Evolutionary conservation across 306 rosid species (phyloP), one percentile per base, ranked within the genome.

Genomic region (Astragalus membranaceus): DNA sequence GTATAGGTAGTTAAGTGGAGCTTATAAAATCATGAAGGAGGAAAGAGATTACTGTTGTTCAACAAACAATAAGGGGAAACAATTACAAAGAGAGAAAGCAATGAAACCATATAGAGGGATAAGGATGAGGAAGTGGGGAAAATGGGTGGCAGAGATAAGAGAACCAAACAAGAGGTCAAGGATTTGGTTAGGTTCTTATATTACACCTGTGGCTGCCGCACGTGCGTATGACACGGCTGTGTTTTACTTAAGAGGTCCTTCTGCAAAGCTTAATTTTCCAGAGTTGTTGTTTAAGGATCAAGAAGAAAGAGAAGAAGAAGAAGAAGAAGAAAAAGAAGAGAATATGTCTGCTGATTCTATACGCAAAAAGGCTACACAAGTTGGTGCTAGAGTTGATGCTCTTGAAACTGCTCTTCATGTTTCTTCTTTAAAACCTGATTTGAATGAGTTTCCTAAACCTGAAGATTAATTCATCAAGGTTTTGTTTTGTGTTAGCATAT

Each of bases 91-190:
- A 66, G 92, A 78, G 52, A 90, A 87, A 76, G 15, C 30, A 5
- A 70, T 44, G 60, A 71, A 71, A 72, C 95, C 86, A 0, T 94
- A 91, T 72, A 79, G 95, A 73, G 99, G 99, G 5, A 94, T 94
- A 54, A 61, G 99, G 96, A 94, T 94, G 99, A 87, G 99, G 73
- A 94, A 94, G 97, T 94, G 99, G 99, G 99, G 99, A 0, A 94
- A 94, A 85, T 94, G 99, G 99, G 99, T 94, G 58, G 97, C 99
- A 0, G 99, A 94, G 82, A 94, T 94, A 20, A 53, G 99, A 67
- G 99, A 94, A 47, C 99, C 99, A 0, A 88, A 94, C 80, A 91
- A 94, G 44, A 78, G 99, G 53, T 87, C 99, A 0, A 88, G 99
- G 84, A 91, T 94, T 62, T 94, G 99, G 97, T 84, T 91, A 8